A percentile compares a stretch with the other conserved stretches of the same genome.
phyloP scores from a whole-genome alignment of 2,329 filamentous ascomycete genomes.

The Ceratocystis colombiana region DNA sequence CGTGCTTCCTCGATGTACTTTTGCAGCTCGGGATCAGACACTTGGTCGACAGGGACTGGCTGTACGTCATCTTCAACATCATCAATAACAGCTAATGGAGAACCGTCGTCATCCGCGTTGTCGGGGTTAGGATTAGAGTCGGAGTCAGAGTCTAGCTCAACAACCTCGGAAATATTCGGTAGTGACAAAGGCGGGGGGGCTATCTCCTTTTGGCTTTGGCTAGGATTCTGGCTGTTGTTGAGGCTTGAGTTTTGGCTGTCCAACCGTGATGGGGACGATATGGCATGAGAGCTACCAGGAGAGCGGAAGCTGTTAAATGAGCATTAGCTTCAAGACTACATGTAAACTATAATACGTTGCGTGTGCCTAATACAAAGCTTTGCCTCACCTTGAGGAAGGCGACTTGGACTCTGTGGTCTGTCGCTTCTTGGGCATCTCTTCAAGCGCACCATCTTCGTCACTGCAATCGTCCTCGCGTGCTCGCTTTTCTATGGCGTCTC shows the following conservation, averaged over 20 bases:
- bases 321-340: too few species aligned
- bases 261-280: background rate
- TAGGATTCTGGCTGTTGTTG: background rate
- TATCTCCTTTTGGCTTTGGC: background rate
- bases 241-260: background rate
- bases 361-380: background rate
- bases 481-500: background rate
- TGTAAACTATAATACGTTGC: background rate
- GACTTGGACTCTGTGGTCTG: conserved; percentile 1
- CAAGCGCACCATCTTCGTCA: background rate
- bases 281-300: background rate
- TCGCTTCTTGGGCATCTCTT: conserved; percentile 13
- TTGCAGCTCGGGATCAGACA: conserved; percentile 37
- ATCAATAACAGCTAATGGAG: background rate
- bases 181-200: background rate
- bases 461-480: background rate
- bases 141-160: conserved; percentile 1
- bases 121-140: background rate
- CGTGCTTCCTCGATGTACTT: conserved; percentile 40
- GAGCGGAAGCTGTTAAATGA: background rate
- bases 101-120: conserved; percentile 18
- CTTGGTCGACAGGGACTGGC: conserved; percentile 3
- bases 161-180: background rate
- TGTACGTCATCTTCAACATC: background rate
- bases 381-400: conserved; percentile 8